Evolutionary conservation across 129 eudicot species (phyloP).

Genomic region (Mikania micrantha): DNA sequence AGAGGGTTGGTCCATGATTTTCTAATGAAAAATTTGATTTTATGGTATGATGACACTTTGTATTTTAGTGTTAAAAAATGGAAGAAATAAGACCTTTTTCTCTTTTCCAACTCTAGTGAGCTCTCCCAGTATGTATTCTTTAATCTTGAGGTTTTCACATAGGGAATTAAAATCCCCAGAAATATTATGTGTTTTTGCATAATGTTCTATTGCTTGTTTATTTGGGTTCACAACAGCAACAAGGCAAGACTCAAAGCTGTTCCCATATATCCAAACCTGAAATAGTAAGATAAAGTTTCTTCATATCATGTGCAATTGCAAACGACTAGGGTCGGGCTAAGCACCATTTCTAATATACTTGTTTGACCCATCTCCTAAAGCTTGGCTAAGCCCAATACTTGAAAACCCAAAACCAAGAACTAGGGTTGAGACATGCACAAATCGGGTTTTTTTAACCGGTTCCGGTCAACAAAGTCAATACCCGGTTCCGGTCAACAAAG

Average conservation of each 20-base stretch:
- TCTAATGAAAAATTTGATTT: no score
- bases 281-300: neutral
- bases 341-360: neutral
- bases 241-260: conserved; percentile 81
- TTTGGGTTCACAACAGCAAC: conserved; percentile 78
- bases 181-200: conserved; percentile 54
- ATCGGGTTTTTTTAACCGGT: no score
- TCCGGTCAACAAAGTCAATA: no score
- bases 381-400: neutral
- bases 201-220: conserved; percentile 56
- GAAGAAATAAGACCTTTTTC: conserved; percentile 47
- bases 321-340: neutral
- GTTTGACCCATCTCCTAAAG: neutral
- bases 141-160: conserved; percentile 62
- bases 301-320: neutral
- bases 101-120: conserved; percentile 64
- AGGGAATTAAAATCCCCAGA: conserved; percentile 58
- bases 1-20: no score
- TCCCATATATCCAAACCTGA: conserved; percentile 94
- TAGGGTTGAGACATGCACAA: no score
- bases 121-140: conserved; percentile 59
- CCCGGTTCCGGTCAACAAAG: no score
- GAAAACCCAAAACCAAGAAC: neutral
- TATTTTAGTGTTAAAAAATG: neutral
- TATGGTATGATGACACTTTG: no score